Conservation (phyloP, 2,329 filamentous ascomycete genomes). For the Cladosporium sp. region DNA sequence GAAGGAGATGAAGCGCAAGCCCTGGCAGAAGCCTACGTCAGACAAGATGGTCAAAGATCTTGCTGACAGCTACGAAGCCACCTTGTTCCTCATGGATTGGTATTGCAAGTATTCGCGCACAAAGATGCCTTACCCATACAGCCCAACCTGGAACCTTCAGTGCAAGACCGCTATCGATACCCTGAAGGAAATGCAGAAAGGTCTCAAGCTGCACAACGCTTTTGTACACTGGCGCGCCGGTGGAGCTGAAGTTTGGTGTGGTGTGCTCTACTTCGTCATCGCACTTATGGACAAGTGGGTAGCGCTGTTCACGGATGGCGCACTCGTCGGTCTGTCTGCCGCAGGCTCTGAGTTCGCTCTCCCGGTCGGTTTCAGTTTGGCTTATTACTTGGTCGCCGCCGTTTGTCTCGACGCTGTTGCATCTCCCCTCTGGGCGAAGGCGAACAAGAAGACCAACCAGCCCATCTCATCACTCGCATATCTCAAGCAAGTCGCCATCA, state of each 20-base stretch:
- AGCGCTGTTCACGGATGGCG: slow-evolving; percentile 42
- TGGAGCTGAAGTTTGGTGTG: slow-evolving; percentile 51
- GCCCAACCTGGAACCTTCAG: slow-evolving; percentile 56
- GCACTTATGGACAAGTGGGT: slow-evolving; percentile 56
- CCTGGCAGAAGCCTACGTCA: slow-evolving; percentile 40
- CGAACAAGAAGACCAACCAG: slow-evolving; percentile 20
- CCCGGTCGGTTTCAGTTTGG: slow-evolving; percentile 52
- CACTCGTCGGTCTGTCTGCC: slow-evolving; percentile 36
- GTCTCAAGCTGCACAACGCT: slow-evolving; percentile 52
- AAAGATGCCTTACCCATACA: slow-evolving; percentile 50
- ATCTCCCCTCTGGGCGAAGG: slow-evolving; percentile 17
- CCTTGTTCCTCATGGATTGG: slow-evolving; percentile 52
- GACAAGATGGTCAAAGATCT: slow-evolving; percentile 49
- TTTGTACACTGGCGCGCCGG: slow-evolving; percentile 58
- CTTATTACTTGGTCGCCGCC: slow-evolving; percentile 55
- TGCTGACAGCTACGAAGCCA: slow-evolving; percentile 49
- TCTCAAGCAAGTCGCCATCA: slow-evolving; percentile 43
- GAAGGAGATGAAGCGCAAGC: slow-evolving; percentile 40
- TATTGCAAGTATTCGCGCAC: slow-evolving; percentile 46
- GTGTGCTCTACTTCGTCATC: slow-evolving; percentile 51
- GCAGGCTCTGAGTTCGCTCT: slow-evolving; percentile 38
- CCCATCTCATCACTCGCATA: slow-evolving; percentile 18
- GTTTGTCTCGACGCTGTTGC: slow-evolving; percentile 52
- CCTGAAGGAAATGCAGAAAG: slow-evolving; percentile 51
- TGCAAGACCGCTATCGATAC: slow-evolving; percentile 52